A percentile compares a stretch with the other conserved stretches of the same genome.
phyloP scores from a whole-genome alignment of 306 rosid genomes.

The Delonix regia region DNA sequence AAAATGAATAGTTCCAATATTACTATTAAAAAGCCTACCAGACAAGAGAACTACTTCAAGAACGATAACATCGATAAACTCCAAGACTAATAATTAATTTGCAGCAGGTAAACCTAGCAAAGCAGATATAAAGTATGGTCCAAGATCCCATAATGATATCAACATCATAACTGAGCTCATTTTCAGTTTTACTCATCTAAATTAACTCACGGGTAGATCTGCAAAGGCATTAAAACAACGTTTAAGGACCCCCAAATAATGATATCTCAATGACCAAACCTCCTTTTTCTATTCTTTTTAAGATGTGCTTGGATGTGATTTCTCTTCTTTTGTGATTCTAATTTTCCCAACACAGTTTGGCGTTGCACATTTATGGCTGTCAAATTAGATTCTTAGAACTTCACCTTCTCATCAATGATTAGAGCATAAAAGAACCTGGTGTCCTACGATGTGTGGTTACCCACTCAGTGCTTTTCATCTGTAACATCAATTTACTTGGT shows the following conservation, averaged over 20 bases:
- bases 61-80: too few species aligned
- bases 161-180: slow-evolving; percentile 9
- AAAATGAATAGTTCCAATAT: too few species aligned
- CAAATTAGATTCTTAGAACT: slow-evolving; percentile 35
- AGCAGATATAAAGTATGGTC: neutral
- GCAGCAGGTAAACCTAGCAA: neutral
- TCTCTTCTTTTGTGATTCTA: slow-evolving; percentile 24
- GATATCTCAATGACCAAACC: neutral
- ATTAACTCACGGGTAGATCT: neutral
- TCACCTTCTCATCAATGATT: slow-evolving; percentile 21
- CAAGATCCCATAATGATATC: slow-evolving; percentile 17
- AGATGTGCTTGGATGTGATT: slow-evolving; percentile 2
- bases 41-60: too few species aligned
- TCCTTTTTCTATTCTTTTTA: neutral
- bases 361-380: neutral
- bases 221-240: neutral
- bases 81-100: neutral
- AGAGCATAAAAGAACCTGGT: slow-evolving; percentile 38
- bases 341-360: neutral
- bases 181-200: neutral
- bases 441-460: slow-evolving; percentile 11
- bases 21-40: too few species aligned
- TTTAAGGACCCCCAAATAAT: neutral
- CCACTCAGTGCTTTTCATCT: slow-evolving; percentile 30
- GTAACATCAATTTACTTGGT: slow-evolving; percentile 38